Conservation (phyloP, 108 stramenopile species). For the Chaetoceros muelleri region DNA sequence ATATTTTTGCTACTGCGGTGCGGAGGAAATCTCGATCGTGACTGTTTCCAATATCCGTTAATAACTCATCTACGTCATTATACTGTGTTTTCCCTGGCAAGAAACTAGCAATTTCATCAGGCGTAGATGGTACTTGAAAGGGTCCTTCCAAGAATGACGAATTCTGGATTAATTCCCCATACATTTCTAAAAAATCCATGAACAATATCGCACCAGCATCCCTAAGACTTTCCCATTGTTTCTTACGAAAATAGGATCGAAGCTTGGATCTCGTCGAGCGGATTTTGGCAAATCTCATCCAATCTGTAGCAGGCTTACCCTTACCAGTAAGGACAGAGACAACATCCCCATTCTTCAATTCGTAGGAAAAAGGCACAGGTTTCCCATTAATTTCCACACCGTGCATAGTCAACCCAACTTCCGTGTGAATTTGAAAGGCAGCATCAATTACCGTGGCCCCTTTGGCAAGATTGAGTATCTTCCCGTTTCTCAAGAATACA, state of each 20-base stretch:
- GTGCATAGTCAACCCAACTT: slow-evolving; percentile 82
- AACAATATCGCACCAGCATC: slow-evolving; percentile 67
- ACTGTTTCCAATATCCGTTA: slow-evolving; percentile 55
- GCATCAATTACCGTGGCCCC: slow-evolving; percentile 88
- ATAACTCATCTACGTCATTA: slow-evolving; percentile 47
- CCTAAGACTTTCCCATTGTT: slow-evolving; percentile 57
- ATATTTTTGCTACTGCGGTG: slow-evolving; percentile 54
- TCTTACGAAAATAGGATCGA: slow-evolving; percentile 62
- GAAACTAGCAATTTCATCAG: slow-evolving; percentile 37
- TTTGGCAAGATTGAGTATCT: slow-evolving; percentile 81
- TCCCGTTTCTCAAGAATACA: slow-evolving; percentile 81
- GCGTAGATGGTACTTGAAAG: slow-evolving; percentile 39
- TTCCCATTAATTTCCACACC: slow-evolving; percentile 84
- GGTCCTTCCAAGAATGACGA: slow-evolving; percentile 39
- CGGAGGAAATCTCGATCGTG: slow-evolving; percentile 52
- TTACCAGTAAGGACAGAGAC: slow-evolving; percentile 76
- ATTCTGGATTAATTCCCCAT: slow-evolving; percentile 43
- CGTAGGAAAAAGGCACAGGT: slow-evolving; percentile 62
- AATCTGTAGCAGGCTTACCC: slow-evolving; percentile 57
- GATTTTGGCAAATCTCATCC: slow-evolving; percentile 79
- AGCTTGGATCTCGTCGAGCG: slow-evolving; percentile 79
- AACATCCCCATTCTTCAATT: slow-evolving; percentile 85
- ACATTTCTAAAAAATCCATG: slow-evolving; percentile 60
- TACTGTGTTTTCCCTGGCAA: slow-evolving; percentile 65
- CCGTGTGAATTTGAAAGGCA: slow-evolving; percentile 85